Conservation (phyloP, 2,329 filamentous ascomycete species). For the Scedosporium aurantiacum region DNA sequence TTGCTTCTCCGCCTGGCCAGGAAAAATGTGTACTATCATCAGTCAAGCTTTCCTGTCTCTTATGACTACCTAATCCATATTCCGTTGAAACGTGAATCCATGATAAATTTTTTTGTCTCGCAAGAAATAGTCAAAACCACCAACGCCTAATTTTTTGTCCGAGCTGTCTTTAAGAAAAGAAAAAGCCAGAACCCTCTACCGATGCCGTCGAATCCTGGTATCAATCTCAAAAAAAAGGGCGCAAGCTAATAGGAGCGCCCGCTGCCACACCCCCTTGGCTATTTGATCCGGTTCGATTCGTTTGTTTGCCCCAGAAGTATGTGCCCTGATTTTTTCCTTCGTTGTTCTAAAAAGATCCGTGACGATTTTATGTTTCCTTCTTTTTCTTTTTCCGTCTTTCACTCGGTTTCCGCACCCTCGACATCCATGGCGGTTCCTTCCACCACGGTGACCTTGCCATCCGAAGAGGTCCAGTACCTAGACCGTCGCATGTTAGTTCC, state of each 20-base stretch:
- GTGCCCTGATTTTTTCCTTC: not conserved
- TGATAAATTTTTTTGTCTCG: not conserved
- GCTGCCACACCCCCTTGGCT: not conserved
- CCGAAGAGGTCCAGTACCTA: slow-evolving; percentile 53
- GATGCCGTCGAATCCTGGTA: not conserved
- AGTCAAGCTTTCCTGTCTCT: not conserved
- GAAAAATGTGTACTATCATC: no score
- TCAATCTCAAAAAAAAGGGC: not conserved
- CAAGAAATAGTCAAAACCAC: no score
- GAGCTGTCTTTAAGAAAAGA: not conserved
- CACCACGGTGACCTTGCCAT: slow-evolving; percentile 46
- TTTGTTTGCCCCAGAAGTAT: not conserved
- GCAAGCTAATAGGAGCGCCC: not conserved
- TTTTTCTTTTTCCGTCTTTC: not conserved
- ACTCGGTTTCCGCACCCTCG: slow-evolving; percentile 9
- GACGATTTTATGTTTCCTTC: no score
- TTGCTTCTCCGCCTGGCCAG: no score
- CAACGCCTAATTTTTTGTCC: no score
- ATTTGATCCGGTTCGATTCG: not conserved
- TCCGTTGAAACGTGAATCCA: not conserved
- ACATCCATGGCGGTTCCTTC: slow-evolving; percentile 22
- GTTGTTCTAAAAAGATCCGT: no score
- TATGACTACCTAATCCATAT: not conserved
- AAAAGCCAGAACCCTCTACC: not conserved
- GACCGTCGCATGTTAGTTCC: slow-evolving; percentile 10